phyloP scores from a whole-genome alignment of 495 filamentous ascomycete species.

The Aspergillus sclerotioniger region DNA sequence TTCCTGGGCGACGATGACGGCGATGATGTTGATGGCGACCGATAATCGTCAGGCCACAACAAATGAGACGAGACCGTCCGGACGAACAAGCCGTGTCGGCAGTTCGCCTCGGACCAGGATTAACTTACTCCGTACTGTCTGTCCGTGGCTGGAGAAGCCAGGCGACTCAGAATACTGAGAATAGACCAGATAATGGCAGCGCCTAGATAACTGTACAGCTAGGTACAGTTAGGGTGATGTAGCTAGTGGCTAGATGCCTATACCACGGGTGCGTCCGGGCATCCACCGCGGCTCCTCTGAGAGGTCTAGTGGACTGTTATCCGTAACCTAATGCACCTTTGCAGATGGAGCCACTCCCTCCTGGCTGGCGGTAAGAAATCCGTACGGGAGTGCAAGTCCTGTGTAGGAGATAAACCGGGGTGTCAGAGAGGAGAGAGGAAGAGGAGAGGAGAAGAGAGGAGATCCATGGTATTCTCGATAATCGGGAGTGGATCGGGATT shows the following conservation, averaged over 20 bases:
- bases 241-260: not conserved
- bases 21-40: conserved; percentile 10
- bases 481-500: not conserved
- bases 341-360: conserved; percentile 4
- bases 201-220: conserved; percentile 3
- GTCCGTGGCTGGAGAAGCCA: not conserved
- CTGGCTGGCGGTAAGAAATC: not conserved
- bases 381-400: not conserved
- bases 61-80: conserved; percentile 6
- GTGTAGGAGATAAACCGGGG: not conserved
- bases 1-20: conserved; percentile 5
- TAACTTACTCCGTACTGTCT: no score
- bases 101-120: conserved; percentile 3
- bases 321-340: not conserved
- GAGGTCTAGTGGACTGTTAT: not conserved
- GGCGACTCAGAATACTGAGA: conserved; percentile 6
- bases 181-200: not conserved
- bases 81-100: conserved; percentile 16
- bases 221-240: not conserved
- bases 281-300: not conserved
- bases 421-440: not conserved
- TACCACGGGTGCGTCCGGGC: not conserved
- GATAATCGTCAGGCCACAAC: not conserved
- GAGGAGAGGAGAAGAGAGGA: not conserved
- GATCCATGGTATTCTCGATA: not conserved